Conservation (phyloP, 2,329 filamentous ascomycete genomes). For the Delphinella strobiligena region DNA sequence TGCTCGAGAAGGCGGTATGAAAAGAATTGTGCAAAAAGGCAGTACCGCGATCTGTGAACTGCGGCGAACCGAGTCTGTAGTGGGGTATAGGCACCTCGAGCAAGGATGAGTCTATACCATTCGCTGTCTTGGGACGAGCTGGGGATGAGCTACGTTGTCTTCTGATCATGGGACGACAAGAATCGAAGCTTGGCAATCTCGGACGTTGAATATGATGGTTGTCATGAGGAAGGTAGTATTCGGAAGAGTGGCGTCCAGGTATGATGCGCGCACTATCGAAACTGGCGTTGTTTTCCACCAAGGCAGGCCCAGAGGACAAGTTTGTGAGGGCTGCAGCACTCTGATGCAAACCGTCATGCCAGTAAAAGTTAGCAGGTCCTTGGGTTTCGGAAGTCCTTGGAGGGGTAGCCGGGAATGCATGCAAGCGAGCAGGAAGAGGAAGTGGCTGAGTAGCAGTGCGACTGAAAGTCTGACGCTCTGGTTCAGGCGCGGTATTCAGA, state of each 20-base stretch:
- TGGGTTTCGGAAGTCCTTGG: constrained; percentile 7
- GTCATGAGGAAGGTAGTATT: background rate
- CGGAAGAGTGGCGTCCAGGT: background rate
- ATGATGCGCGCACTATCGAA: background rate
- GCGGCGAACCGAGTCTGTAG: constrained; percentile 70
- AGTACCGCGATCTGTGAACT: constrained; percentile 65
- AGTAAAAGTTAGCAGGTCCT: constrained; percentile 6
- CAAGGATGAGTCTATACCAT: constrained; percentile 21
- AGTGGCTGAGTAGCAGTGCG: no score
- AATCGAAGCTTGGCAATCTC: background rate
- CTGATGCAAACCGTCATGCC: constrained; percentile 11
- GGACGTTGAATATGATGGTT: background rate
- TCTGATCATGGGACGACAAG: background rate
- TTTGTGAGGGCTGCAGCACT: constrained; percentile 7
- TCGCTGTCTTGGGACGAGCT: constrained; percentile 1
- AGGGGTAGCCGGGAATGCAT: constrained; percentile 8
- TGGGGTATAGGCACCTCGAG: constrained; percentile 70
- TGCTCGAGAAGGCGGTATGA: constrained; percentile 52
- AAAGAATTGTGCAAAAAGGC: constrained; percentile 71
- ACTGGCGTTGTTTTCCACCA: background rate
- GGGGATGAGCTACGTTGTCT: background rate
- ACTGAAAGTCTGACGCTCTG: no score
- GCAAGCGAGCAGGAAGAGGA: no score
- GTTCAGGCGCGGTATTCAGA: no score
- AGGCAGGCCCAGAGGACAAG: background rate